Conservation (phyloP, 257 asterid genomes). For the Salvia miltiorrhiza region DNA sequence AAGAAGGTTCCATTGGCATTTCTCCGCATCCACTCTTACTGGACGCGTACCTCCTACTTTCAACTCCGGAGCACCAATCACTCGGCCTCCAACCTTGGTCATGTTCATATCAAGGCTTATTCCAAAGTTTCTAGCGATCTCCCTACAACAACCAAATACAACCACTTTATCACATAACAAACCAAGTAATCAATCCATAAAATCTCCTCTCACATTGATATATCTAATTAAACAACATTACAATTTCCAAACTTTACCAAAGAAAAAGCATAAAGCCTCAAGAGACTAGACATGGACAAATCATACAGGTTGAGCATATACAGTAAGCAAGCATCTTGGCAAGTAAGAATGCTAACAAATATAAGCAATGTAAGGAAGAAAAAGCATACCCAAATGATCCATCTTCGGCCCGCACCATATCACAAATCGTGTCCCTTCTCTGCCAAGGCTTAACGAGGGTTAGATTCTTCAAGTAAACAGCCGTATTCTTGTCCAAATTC, state of each 20-base stretch:
- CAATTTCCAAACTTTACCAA: not conserved
- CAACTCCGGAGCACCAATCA: conserved; percentile 52
- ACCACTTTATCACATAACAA: not conserved
- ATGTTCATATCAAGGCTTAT: conserved; percentile 38
- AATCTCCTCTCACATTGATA: too few relatives aligned
- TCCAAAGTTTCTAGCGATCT: conserved; percentile 33
- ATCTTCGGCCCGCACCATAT: conserved; percentile 51
- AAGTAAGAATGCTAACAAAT: not conserved
- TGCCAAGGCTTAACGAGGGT: conserved; percentile 43
- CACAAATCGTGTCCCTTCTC: conserved; percentile 37
- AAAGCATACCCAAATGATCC: conserved; percentile 68
- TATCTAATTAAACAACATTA: not conserved
- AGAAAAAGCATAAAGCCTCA: too few relatives aligned
- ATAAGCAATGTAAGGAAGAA: not conserved
- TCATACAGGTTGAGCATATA: not conserved
- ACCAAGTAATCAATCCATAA: not conserved
- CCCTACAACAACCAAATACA: conserved; percentile 27
- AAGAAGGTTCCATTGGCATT: conserved; percentile 66
- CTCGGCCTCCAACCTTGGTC: conserved; percentile 62
- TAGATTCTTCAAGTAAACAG: conserved; percentile 33
- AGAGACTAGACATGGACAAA: too few relatives aligned
- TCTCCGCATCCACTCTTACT: conserved; percentile 43
- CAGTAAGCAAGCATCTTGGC: not conserved
- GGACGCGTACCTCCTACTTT: conserved; percentile 34
- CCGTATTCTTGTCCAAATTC: conserved; percentile 30